These are phyloP conservation scores for Gentiana straminea DNA, from an alignment of 257 asterid genomes.

Conservation along the genomic window DNA sequence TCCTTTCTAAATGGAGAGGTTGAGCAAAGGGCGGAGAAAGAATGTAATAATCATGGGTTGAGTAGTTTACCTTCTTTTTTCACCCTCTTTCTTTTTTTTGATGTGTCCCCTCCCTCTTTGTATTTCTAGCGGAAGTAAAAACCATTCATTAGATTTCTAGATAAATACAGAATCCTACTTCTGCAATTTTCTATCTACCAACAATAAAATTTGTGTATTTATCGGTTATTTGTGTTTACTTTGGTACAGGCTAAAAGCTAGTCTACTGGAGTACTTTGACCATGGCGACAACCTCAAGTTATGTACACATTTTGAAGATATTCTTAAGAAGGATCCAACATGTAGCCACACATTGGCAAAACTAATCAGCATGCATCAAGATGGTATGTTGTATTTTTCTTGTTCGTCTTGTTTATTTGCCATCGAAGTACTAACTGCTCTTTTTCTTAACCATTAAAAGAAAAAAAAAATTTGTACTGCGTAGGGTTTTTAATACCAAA, in stretches of 20 bases:
- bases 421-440: too few species aligned
- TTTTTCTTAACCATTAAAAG: too few species aligned
- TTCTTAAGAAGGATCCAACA: conserved; percentile 72
- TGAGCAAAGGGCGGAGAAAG: too few species aligned
- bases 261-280: conserved; percentile 67
- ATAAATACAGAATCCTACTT: neutral
- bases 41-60: neutral
- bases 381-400: conserved; percentile 30
- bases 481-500: too few species aligned
- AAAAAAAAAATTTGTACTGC: too few species aligned
- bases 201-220: neutral
- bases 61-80: neutral
- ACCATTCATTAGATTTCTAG: neutral
- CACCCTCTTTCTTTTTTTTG: neutral
- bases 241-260: conserved; percentile 52
- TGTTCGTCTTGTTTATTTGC: neutral
- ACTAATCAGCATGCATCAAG: conserved; percentile 50
- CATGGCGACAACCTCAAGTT: conserved; percentile 35
- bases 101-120: neutral
- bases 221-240: conserved; percentile 3
- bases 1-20: too few species aligned
- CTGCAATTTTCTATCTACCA: neutral
- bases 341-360: conserved; percentile 55
- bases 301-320: conserved; percentile 45
- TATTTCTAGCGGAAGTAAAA: neutral